phyloP scores from a whole-genome alignment of 345 rosid species.

The Reutealis trisperma region DNA sequence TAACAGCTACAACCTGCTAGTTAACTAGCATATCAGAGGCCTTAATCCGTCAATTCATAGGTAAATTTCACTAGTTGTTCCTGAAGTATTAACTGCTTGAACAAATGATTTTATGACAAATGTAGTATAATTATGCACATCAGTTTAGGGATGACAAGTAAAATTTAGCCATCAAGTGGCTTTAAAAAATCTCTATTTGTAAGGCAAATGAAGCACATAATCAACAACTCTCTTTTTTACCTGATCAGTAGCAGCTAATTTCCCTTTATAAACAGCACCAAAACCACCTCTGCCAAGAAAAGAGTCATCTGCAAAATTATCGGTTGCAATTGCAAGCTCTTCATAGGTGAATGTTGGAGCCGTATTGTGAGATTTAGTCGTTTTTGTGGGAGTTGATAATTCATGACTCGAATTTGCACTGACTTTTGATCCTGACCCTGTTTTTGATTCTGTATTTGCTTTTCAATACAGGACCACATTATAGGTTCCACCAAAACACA shows the following conservation, averaged over 20 bases:
- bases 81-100: no score
- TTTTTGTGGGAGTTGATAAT: constrained; percentile 16
- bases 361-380: not conserved
- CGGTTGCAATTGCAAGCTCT: constrained; percentile 68
- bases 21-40: not conserved
- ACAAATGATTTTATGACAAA: no score
- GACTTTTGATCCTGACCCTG: constrained; percentile 6
- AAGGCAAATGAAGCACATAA: not conserved
- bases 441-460: not conserved
- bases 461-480: not conserved
- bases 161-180: no score
- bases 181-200: not conserved
- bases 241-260: constrained; percentile 47
- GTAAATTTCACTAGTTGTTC: no score
- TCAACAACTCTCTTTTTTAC: constrained; percentile 34
- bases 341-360: constrained; percentile 46
- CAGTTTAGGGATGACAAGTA: no score
- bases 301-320: constrained; percentile 43
- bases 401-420: constrained; percentile 15
- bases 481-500: not conserved
- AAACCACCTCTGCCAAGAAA: constrained; percentile 84
- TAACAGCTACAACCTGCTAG: constrained; percentile 65
- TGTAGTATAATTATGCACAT: no score
- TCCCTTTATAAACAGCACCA: constrained; percentile 67
- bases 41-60: not conserved